phyloP scores from a whole-genome alignment of 2,329 filamentous ascomycete genomes.

The Sporothrix pseudoabietina region DNA sequence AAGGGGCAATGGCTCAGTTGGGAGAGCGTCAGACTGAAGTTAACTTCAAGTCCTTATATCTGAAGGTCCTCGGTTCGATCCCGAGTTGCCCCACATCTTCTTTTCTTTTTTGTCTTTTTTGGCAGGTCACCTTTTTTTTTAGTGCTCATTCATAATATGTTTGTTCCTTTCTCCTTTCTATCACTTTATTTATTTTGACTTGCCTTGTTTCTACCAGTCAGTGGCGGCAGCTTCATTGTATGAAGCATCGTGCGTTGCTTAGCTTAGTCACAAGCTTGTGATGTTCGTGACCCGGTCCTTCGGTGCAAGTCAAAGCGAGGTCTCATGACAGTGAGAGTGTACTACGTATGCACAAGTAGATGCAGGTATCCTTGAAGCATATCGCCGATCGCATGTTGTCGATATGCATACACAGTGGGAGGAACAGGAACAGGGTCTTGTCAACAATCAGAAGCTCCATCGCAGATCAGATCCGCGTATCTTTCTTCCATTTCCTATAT shows the following conservation, averaged over 20 bases:
- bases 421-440: not conserved
- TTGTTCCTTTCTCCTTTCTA: too few relatives aligned
- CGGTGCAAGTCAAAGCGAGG: not conserved
- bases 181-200: too few relatives aligned
- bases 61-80: constrained; percentile 32
- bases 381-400: not conserved
- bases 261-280: not conserved
- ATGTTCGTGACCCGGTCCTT: not conserved
- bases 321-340: too few relatives aligned
- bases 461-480: not conserved
- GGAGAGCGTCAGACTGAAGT: constrained; percentile 28
- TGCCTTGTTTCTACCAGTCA: too few relatives aligned
- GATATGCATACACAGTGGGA: not conserved
- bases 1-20: constrained; percentile 31
- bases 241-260: too few relatives aligned
- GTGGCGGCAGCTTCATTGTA: too few relatives aligned
- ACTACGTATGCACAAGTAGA: too few relatives aligned
- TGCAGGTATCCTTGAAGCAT: not conserved
- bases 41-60: constrained; percentile 20
- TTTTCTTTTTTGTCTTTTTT: not conserved
- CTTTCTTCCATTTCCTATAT: not conserved
- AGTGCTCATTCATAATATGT: not conserved
- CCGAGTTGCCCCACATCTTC: constrained; percentile 29
- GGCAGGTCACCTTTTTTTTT: not conserved
- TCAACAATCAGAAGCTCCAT: not conserved